Conservation (phyloP, 1,284 basidiomycete species). For the Pisolithus thermaeus region DNA sequence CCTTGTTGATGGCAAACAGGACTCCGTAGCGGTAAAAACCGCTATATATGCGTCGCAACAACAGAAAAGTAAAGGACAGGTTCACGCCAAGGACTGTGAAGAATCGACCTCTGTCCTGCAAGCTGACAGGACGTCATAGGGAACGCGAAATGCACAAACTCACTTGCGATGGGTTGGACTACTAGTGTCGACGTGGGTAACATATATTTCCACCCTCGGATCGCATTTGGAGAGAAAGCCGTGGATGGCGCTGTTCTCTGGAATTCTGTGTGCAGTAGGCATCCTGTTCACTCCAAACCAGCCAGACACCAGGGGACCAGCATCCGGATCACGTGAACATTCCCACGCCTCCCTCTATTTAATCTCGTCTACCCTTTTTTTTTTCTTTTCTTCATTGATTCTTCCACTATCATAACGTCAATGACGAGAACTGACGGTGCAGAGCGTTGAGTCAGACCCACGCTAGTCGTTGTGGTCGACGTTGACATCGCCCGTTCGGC, state of each 20-base stretch:
- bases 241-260: slow-evolving; percentile 20
- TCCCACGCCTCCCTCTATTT: too few relatives aligned
- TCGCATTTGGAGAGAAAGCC: slow-evolving; percentile 16
- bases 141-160: slow-evolving; percentile 1
- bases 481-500: slow-evolving; percentile 46
- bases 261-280: slow-evolving; percentile 21
- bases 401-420: slow-evolving; percentile 49
- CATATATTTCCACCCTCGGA: slow-evolving; percentile 21
- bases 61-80: slow-evolving; percentile 19
- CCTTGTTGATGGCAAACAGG: slow-evolving; percentile 19
- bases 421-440: slow-evolving; percentile 43
- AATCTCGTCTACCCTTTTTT: background rate
- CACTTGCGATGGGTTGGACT: slow-evolving; percentile 19
- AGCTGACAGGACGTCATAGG: slow-evolving; percentile 4
- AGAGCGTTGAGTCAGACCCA: slow-evolving; percentile 38
- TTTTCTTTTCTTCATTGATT: slow-evolving; percentile 26
- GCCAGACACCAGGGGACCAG: background rate
- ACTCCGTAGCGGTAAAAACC: slow-evolving; percentile 26
- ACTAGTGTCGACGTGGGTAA: slow-evolving; percentile 25
- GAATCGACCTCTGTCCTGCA: slow-evolving; percentile 21
- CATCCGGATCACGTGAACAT: background rate
- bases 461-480: slow-evolving; percentile 25
- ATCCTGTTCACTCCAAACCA: slow-evolving; percentile 7
- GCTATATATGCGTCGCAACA: slow-evolving; percentile 17
- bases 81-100: slow-evolving; percentile 22